A percentile compares a stretch with the other conserved stretches of the same genome.
phyloP scores from a whole-genome alignment of 257 asterid species.

The Solanum paucissectum region DNA sequence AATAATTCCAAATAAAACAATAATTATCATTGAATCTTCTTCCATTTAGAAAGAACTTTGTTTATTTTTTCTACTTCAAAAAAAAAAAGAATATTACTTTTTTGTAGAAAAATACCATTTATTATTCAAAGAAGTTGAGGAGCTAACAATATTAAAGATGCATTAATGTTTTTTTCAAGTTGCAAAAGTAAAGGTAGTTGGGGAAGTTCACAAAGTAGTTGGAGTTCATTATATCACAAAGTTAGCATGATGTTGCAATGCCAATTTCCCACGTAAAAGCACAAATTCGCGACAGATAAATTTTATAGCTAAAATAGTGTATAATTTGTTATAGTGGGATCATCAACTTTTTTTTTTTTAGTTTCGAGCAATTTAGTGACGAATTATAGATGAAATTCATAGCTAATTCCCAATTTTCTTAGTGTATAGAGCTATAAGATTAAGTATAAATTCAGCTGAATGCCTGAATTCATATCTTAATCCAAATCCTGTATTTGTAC shows the following conservation, averaged over 20 bases:
- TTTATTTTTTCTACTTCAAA: background rate
- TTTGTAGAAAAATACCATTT: background rate
- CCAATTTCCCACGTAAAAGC: background rate
- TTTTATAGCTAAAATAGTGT: background rate
- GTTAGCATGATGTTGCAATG: background rate
- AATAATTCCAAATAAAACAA: constrained; percentile 20
- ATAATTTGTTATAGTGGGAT: background rate
- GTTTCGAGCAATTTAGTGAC: background rate
- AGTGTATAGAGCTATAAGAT: background rate
- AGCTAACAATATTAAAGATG: background rate
- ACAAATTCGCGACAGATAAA: background rate
- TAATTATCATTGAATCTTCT: constrained; percentile 25
- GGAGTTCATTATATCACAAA: background rate
- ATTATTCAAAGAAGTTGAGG: background rate
- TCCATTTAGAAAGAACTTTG: constrained; percentile 22
- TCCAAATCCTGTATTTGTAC: background rate
- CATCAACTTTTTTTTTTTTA: background rate
- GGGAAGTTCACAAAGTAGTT: background rate
- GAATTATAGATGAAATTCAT: background rate
- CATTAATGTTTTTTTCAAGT: background rate
- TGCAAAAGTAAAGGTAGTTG: background rate
- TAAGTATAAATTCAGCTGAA: background rate
- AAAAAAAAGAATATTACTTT: background rate
- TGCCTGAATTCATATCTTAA: background rate
- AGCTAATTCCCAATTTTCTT: background rate